Percentiles rank a stretch among this genome's conserved stretches.
Conservation (phyloP, 2,329 filamentous ascomycete genomes). For the Sporothrix variecibatus region DNA sequence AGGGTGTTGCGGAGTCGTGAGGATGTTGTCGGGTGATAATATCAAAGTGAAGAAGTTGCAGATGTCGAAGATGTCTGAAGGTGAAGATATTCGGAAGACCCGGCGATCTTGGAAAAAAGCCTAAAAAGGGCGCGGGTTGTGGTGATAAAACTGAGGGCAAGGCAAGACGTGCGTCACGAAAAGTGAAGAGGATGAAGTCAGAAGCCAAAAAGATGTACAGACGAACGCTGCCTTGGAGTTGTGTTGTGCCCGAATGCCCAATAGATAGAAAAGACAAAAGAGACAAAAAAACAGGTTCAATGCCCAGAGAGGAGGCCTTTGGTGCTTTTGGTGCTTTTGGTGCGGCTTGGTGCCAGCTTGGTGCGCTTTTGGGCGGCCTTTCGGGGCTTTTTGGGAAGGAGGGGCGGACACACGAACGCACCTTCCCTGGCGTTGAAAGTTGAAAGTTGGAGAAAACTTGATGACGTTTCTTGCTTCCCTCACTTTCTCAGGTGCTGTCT, state of each 20-base stretch:
- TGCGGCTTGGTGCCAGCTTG: neutral
- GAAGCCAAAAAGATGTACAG: neutral
- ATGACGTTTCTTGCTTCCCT: slow-evolving; percentile 23
- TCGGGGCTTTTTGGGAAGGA: slow-evolving; percentile 12
- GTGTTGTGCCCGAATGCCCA: neutral
- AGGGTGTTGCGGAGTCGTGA: neutral
- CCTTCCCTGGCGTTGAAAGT: neutral
- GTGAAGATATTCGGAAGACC: slow-evolving; percentile 7
- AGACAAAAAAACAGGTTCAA: neutral
- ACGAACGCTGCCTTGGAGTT: neutral
- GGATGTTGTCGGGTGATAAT: neutral
- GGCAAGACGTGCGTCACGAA: neutral
- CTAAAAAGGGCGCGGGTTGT: neutral
- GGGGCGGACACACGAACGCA: neutral
- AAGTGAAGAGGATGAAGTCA: neutral
- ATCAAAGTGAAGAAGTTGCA: neutral
- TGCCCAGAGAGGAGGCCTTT: neutral
- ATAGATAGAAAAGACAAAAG: neutral
- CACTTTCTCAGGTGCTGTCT: slow-evolving; percentile 4
- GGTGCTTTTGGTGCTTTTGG: neutral
- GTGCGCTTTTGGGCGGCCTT: slow-evolving; percentile 1
- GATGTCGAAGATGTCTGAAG: neutral
- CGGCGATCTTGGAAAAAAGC: slow-evolving; percentile 13
- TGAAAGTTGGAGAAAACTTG: neutral
- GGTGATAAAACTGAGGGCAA: slow-evolving; percentile 5